phyloP scores from a whole-genome alignment of 75 land plant genomes.

The Cupressus sempervirens region DNA sequence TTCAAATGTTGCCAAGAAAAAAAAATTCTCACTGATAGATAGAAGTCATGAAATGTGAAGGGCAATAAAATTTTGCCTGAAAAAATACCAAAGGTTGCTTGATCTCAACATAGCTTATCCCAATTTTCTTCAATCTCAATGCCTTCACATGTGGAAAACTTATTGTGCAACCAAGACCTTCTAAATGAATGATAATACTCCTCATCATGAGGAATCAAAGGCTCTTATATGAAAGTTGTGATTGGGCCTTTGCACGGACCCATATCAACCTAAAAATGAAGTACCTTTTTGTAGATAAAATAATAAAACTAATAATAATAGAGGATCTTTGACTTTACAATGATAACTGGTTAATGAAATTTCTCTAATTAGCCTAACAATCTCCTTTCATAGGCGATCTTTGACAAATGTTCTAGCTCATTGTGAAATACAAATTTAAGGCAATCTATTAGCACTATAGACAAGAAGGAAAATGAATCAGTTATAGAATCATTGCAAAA shows the following conservation, averaged over 20 bases:
- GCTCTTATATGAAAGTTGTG: conserved; percentile 83
- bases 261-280: conserved; percentile 63
- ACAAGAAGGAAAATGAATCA: not conserved
- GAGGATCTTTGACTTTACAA: not conserved
- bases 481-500: not conserved
- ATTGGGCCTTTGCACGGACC: conserved; percentile 75
- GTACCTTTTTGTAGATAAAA: not conserved
- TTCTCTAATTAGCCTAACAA: conserved; percentile 6
- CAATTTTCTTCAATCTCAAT: conserved; percentile 91
- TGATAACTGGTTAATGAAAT: not conserved
- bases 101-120: conserved; percentile 57
- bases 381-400: conserved; percentile 70
- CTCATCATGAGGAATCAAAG: conserved; percentile 74
- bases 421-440: conserved; percentile 66
- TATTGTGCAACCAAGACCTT: conserved; percentile 64
- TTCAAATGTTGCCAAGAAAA: not conserved
- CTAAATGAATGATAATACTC: conserved; percentile 72
- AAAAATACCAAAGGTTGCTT: conserved; percentile 1
- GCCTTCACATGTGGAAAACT: conserved; percentile 93
- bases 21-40: not conserved
- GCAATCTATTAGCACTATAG: conserved; percentile 35
- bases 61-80: not conserved
- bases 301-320: not conserved
- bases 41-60: not conserved
- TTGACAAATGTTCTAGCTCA: conserved; percentile 70